Percentiles rank a stretch among this genome's conserved stretches.
phyloP scores from a whole-genome alignment of 2,329 filamentous ascomycete genomes.

The Iodosphaeria phyllophila region DNA sequence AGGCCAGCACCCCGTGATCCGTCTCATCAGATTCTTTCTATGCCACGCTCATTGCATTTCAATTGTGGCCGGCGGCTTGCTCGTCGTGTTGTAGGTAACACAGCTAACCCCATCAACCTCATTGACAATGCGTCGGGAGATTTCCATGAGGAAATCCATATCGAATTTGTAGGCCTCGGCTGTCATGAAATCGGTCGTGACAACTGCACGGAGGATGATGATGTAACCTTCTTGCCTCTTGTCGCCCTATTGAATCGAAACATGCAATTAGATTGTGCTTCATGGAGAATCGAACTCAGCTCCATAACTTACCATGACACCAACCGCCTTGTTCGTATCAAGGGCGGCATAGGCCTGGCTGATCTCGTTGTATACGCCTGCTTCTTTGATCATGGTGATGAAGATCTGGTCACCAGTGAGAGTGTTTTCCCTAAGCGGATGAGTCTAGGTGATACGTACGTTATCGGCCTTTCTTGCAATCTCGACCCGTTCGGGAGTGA shows the following conservation, averaged over 20 bases:
- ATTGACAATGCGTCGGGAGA: slow-evolving; percentile 53
- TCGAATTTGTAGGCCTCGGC: slow-evolving; percentile 39
- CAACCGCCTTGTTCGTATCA: slow-evolving; percentile 22
- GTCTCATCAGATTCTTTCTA: too few relatives aligned
- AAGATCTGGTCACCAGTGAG: slow-evolving; percentile 35
- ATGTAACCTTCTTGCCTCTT: too few relatives aligned
- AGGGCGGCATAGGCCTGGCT: slow-evolving; percentile 28
- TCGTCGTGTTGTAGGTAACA: slow-evolving; percentile 47
- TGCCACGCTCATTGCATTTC: slow-evolving; percentile 33
- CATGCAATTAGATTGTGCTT: slow-evolving; percentile 1
- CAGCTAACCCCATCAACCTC: slow-evolving; percentile 55
- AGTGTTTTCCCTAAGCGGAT: slow-evolving; percentile 5
- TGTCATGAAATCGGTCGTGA: slow-evolving; percentile 51
- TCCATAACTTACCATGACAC: slow-evolving; percentile 42
- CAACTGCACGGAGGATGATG: slow-evolving; percentile 23
- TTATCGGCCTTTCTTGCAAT: slow-evolving; percentile 62
- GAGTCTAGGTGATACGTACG: slow-evolving; percentile 59
- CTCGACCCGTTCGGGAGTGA: slow-evolving; percentile 59
- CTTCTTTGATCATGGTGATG: slow-evolving; percentile 54
- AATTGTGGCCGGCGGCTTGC: slow-evolving; percentile 47
- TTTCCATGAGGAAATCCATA: slow-evolving; percentile 41
- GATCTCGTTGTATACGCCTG: slow-evolving; percentile 47
- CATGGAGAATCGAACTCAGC: slow-evolving; percentile 4
- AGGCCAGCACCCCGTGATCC: too few relatives aligned
- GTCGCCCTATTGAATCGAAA: too few relatives aligned